These are phyloP conservation scores for Mariannaea sp. DNA, from an alignment of 2,329 filamentous ascomycete species.

Conservation along the genomic window DNA sequence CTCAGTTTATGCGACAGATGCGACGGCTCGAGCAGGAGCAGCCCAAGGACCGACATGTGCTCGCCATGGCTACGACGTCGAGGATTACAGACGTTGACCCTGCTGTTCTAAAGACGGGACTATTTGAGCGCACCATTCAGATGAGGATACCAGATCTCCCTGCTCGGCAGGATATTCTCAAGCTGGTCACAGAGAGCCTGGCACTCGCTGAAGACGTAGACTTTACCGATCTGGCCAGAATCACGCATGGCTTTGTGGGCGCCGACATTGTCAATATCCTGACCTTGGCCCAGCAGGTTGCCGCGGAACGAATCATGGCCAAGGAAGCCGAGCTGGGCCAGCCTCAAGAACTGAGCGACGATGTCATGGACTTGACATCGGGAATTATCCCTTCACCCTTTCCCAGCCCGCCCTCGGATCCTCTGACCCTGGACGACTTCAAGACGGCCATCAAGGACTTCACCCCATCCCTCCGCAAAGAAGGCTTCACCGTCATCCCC, in stretches of 20 bases:
- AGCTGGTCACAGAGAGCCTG: slow-evolving; percentile 70
- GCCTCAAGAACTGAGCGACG: slow-evolving; percentile 1
- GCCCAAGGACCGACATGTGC: slow-evolving; percentile 73
- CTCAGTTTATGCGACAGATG: slow-evolving; percentile 85
- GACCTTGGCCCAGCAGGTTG: slow-evolving; percentile 48
- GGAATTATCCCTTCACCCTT: not conserved
- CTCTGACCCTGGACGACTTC: slow-evolving; percentile 60
- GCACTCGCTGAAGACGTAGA: slow-evolving; percentile 72
- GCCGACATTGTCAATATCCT: slow-evolving; percentile 78
- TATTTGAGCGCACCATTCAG: slow-evolving; percentile 84
- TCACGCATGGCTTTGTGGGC: slow-evolving; percentile 91
- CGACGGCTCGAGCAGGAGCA: slow-evolving; percentile 75
- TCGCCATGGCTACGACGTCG: slow-evolving; percentile 91
- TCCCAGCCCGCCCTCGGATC: slow-evolving; percentile 2
- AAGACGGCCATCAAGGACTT: slow-evolving; percentile 70
- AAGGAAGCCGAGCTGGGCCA: slow-evolving; percentile 5
- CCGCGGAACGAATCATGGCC: slow-evolving; percentile 42
- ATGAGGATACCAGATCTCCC: slow-evolving; percentile 83
- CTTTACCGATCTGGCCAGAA: slow-evolving; percentile 74
- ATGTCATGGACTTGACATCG: slow-evolving; percentile 27
- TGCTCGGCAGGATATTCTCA: slow-evolving; percentile 78
- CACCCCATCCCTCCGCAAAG: slow-evolving; percentile 71
- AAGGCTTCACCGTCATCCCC: slow-evolving; percentile 94
- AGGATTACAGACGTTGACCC: slow-evolving; percentile 85
- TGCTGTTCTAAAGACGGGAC: slow-evolving; percentile 71